These are phyloP conservation scores for Fonsecaea pugnacius DNA, from an alignment of 2,329 filamentous ascomycete genomes.

Conservation along the genomic window DNA sequence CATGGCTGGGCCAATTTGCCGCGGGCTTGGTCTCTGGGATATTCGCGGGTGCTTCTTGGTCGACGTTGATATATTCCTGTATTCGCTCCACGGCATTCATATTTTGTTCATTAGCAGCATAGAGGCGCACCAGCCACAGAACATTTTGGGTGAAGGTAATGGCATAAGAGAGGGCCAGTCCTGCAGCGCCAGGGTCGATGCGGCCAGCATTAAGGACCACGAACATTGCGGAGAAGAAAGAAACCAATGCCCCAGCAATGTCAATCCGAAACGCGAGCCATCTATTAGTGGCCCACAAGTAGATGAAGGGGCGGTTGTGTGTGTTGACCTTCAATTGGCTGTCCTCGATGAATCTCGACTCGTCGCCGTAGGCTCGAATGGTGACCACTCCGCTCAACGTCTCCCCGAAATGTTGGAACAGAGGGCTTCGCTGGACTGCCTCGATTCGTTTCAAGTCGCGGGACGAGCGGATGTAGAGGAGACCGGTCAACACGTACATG, in stretches of 20 bases:
- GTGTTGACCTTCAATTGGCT: constrained; percentile 87
- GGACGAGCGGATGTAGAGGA: constrained; percentile 90
- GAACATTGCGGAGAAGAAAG: constrained; percentile 92
- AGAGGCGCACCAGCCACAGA: constrained; percentile 91
- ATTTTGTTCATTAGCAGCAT: constrained; percentile 95
- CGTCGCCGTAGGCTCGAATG: constrained; percentile 93
- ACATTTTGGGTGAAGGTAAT: constrained; percentile 97
- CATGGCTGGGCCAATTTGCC: constrained; percentile 80
- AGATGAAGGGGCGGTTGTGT: constrained; percentile 92
- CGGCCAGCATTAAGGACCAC: constrained; percentile 80
- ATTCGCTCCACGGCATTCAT: constrained; percentile 99
- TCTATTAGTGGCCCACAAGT: constrained; percentile 92
- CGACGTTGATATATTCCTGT: constrained; percentile 95
- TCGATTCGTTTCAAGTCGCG: constrained; percentile 93
- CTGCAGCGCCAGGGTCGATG: constrained; percentile 88
- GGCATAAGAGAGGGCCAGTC: constrained; percentile 92
- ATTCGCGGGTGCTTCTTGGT: constrained; percentile 83
- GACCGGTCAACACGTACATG: constrained; percentile 80
- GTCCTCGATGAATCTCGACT: constrained; percentile 88
- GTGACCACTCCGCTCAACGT: constrained; percentile 93
- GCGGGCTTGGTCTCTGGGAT: constrained; percentile 78
- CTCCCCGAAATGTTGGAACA: constrained; percentile 98
- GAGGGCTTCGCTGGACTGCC: constrained; percentile 87
- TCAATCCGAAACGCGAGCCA: constrained; percentile 96
- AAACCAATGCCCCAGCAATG: constrained; percentile 83